phyloP scores from a whole-genome alignment of 1,284 basidiomycete species.

The Pseudozyma thailandica region DNA sequence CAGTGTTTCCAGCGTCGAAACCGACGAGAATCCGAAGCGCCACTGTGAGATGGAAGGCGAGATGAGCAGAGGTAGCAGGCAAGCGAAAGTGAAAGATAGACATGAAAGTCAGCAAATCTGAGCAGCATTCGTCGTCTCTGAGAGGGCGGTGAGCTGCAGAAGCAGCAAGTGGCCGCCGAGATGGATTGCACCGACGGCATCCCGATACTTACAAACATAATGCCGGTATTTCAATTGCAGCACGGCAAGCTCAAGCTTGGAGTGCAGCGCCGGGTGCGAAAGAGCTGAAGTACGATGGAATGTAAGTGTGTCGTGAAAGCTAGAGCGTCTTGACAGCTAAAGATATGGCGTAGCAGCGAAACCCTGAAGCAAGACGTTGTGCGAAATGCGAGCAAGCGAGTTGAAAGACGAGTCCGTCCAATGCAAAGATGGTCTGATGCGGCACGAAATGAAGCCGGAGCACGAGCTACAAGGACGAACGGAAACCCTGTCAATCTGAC shows the following conservation, averaged over 20 bases:
- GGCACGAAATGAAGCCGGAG: slow-evolving; percentile 6
- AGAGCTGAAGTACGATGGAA: not conserved
- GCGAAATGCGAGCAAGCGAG: not conserved
- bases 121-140: too few species aligned
- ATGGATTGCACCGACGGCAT: too few species aligned
- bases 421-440: not conserved
- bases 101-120: not conserved
- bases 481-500: too few species aligned
- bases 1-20: slow-evolving; percentile 62
- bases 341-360: not conserved
- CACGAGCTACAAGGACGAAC: not conserved
- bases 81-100: not conserved
- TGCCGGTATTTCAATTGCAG: slow-evolving; percentile 8
- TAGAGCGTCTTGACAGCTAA: too few species aligned
- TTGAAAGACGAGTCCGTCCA: not conserved
- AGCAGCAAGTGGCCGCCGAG: too few species aligned
- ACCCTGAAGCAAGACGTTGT: not conserved
- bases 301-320: not conserved
- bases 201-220: slow-evolving; percentile 37
- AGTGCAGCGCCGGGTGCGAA: not conserved
- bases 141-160: too few species aligned
- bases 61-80: not conserved
- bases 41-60: slow-evolving; percentile 36
- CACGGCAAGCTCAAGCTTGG: slow-evolving; percentile 5
- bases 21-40: slow-evolving; percentile 65